These are phyloP conservation scores for Aspergillus proliferans DNA, from an alignment of 2,329 filamentous ascomycete genomes.

Conservation along the genomic window DNA sequence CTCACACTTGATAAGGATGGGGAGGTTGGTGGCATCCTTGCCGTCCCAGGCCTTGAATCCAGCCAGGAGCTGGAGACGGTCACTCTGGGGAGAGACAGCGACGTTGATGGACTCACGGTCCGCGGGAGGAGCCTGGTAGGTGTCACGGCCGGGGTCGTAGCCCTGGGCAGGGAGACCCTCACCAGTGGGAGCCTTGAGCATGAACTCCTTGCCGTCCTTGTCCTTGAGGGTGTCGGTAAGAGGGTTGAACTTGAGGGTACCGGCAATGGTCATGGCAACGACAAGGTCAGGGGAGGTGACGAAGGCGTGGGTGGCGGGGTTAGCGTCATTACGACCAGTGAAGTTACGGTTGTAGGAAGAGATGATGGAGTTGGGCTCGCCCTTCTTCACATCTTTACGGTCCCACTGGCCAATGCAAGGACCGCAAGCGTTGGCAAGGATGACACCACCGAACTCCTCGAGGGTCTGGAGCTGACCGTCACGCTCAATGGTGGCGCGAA, in stretches of 20 bases:
- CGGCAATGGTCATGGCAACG: slow-evolving; percentile 77
- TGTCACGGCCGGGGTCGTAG: slow-evolving; percentile 87
- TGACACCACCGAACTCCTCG: slow-evolving; percentile 90
- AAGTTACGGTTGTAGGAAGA: slow-evolving; percentile 99
- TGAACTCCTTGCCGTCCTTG: slow-evolving; percentile 94
- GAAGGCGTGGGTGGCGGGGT: slow-evolving; percentile 90
- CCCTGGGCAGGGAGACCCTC: slow-evolving; percentile 71
- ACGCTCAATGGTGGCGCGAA: slow-evolving; percentile 83
- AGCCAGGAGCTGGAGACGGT: slow-evolving; percentile 86
- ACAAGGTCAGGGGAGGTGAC: slow-evolving; percentile 87
- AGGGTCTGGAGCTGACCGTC: slow-evolving; percentile 91
- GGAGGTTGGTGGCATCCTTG: slow-evolving; percentile 76
- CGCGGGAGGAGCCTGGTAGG: slow-evolving; percentile 88
- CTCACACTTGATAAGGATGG: slow-evolving; percentile 92
- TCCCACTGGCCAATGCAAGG: slow-evolving; percentile 96
- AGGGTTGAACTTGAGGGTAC: slow-evolving; percentile 88
- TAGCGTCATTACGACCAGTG: slow-evolving; percentile 93
- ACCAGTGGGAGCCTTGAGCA: slow-evolving; percentile 72
- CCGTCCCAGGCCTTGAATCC: slow-evolving; percentile 87
- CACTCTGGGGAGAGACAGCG: slow-evolving; percentile 77
- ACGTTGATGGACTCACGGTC: slow-evolving; percentile 70
- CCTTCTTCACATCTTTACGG: slow-evolving; percentile 87
- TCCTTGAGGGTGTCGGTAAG: slow-evolving; percentile 86
- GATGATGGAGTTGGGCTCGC: slow-evolving; percentile 90
- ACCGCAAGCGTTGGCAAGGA: slow-evolving; percentile 91